These are phyloP conservation scores for Marchantia polymorpha DNA, from an alignment of 225 moss, liverwort and hornwort species.

Conservation along the genomic window DNA sequence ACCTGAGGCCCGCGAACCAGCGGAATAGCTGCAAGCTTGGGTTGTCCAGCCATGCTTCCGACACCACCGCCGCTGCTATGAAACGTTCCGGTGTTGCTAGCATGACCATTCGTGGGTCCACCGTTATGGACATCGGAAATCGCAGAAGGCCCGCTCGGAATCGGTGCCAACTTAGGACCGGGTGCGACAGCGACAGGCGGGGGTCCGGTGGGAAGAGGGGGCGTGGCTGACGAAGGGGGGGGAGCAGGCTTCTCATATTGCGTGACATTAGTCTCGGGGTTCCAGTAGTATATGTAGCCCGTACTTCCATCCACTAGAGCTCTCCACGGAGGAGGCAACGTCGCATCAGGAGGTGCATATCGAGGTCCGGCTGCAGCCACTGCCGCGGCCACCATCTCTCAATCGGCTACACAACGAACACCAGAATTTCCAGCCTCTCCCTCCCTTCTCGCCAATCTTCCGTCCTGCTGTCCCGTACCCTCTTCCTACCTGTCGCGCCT, in stretches of 20 bases:
- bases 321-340: conserved; percentile 81
- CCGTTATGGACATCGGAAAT: conserved; percentile 56
- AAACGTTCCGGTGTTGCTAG: conserved; percentile 42
- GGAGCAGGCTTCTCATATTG: conserved; percentile 89
- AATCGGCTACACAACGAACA: neutral
- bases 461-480: neutral
- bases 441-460: conserved; percentile 3
- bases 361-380: conserved; percentile 78
- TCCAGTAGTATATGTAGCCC: conserved; percentile 91
- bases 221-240: conserved; percentile 49
- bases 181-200: conserved; percentile 56
- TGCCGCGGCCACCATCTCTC: conserved; percentile 85
- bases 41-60: conserved; percentile 49
- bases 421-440: neutral
- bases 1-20: conserved; percentile 76
- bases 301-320: conserved; percentile 84
- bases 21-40: conserved; percentile 89
- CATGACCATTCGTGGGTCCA: conserved; percentile 63
- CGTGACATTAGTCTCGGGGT: conserved; percentile 87
- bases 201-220: conserved; percentile 63
- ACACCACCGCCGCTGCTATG: conserved; percentile 48
- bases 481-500: conserved; percentile 1
- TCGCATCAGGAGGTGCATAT: conserved; percentile 84
- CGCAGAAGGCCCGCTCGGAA: conserved; percentile 52
- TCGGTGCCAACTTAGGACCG: conserved; percentile 72